Base-by-base conservation (phyloP, 768 basidiomycete genomes). In the Leccinum olivaceopallidum region DNA sequence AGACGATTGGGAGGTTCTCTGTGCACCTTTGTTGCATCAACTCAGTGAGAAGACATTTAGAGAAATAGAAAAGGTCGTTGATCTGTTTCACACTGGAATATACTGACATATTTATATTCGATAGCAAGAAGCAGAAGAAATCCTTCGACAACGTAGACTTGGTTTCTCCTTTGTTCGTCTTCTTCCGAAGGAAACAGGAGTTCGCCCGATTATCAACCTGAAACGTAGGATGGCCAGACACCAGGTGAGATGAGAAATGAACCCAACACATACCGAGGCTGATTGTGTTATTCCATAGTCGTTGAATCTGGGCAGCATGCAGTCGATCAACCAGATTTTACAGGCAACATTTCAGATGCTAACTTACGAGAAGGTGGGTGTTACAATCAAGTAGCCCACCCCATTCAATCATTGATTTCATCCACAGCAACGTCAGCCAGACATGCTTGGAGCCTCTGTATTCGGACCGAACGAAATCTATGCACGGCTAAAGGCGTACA, bases 141-240 rank as follows among this genome's bases (percentile, higher is more conserved):
- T 92, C 37, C 74, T 91, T 16, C 80, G 84, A n/a, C 84, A 88
- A 64, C 83, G 94, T 4, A 84, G 77, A 62, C 80, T 97, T 2
- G 92, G 92, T 0, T 94, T 87, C 69, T 93, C 94, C 0, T 91
- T 90, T 64, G 86, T 96, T 16, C 84, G 97, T 2, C 79, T 98
- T 6, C 77, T 99, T 20, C 97, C 97, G 0, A 99, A 98, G 73
- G 95, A 95, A 59, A 92, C 87, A 4, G 97, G 97, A 0, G 93
- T 98, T 3, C 82, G 97, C 32, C 95, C 95, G 0, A 96, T 98
- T 61, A 91, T 97, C 28, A 98, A 99, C 69, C 79, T 98, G 47
- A 82, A 86, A 18, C 73, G 77, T 24, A 81, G 86, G 55, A 80
- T 73, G 58, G 69, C 71, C 28, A 66, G 59, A 60, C 73, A 68